Evolutionary conservation across 345 rosid species (phyloP).

Genomic region (Angophora floribunda): DNA sequence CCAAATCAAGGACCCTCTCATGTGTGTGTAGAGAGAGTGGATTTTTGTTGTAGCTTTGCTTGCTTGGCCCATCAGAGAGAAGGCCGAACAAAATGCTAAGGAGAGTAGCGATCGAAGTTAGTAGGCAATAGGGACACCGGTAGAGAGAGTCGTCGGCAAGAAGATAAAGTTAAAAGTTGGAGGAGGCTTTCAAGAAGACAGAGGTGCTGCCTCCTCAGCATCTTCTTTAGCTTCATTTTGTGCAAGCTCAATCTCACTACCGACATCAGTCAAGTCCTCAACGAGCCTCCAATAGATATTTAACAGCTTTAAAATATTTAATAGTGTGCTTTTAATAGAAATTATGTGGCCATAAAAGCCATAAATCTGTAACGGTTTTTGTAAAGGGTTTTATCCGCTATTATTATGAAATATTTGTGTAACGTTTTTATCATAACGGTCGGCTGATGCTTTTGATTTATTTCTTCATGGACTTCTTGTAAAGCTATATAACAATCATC

Average conservation of each 20-base stretch:
- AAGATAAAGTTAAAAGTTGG: neutral
- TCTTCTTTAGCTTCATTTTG: neutral
- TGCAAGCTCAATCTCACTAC: neutral
- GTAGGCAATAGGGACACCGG: neutral
- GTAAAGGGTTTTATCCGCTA: no score
- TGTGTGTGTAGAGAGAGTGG: no score
- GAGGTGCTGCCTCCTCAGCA: neutral
- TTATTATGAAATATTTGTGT: no score
- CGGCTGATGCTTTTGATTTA: no score
- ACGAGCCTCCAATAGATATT: neutral
- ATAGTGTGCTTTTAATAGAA: no score
- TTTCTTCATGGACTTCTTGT: no score
- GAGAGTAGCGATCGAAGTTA: neutral
- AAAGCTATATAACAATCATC: no score
- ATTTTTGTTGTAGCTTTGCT: neutral
- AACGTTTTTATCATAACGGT: no score
- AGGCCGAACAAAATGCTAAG: neutral
- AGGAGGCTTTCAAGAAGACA: neutral
- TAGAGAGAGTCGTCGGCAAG: neutral
- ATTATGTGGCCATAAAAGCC: no score
- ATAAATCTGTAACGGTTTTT: no score
- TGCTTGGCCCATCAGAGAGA: neutral
- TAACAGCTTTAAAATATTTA: no score
- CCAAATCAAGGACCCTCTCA: no score
- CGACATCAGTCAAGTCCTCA: neutral